phyloP scores from a whole-genome alignment of 2,329 filamentous ascomycete genomes.

The Gnomoniopsis sp. region DNA sequence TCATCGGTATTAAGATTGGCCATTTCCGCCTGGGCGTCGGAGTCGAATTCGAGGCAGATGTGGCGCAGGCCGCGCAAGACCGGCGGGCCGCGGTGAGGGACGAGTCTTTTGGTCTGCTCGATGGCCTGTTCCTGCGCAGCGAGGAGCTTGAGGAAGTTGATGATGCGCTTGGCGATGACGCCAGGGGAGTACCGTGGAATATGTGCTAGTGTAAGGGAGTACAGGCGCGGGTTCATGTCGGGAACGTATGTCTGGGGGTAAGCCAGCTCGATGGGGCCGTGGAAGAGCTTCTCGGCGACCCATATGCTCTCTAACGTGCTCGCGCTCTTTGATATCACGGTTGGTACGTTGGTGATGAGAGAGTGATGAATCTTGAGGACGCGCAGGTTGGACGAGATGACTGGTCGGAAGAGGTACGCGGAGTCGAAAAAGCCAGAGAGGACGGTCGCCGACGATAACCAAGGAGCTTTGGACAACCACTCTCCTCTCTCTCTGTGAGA shows the following conservation, averaged over 20 bases:
- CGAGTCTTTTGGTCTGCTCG: conserved; percentile 22
- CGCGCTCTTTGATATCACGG: conserved; percentile 36
- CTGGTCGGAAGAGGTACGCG: conserved; percentile 48
- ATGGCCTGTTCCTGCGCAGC: conserved; percentile 49
- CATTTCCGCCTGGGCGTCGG: conserved; percentile 36
- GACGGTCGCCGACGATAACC: conserved; percentile 27
- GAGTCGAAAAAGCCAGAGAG: conserved; percentile 43
- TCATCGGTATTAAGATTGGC: conserved; percentile 25
- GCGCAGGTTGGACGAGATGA: conserved; percentile 50
- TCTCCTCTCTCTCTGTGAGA: conserved; percentile 13
- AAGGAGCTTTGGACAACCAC: conserved; percentile 18
- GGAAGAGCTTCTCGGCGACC: conserved; percentile 43
- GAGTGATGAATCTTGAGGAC: conserved; percentile 57
- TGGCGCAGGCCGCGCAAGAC: conserved; percentile 50
- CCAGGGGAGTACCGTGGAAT: conserved; percentile 53
- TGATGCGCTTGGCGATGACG: conserved; percentile 44
- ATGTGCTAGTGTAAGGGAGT: conserved; percentile 49
- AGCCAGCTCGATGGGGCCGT: conserved; percentile 38
- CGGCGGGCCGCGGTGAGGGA: conserved; percentile 34
- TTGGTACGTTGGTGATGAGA: conserved; percentile 52
- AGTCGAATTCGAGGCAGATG: conserved; percentile 52
- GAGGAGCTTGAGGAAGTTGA: conserved; percentile 42
- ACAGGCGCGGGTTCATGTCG: conserved; percentile 54
- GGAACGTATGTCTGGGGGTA: conserved; percentile 49
- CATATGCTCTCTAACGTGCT: conserved; percentile 34